Base-by-base conservation (phyloP, 140 eudicot genomes). In the Senecio squalidus region DNA sequence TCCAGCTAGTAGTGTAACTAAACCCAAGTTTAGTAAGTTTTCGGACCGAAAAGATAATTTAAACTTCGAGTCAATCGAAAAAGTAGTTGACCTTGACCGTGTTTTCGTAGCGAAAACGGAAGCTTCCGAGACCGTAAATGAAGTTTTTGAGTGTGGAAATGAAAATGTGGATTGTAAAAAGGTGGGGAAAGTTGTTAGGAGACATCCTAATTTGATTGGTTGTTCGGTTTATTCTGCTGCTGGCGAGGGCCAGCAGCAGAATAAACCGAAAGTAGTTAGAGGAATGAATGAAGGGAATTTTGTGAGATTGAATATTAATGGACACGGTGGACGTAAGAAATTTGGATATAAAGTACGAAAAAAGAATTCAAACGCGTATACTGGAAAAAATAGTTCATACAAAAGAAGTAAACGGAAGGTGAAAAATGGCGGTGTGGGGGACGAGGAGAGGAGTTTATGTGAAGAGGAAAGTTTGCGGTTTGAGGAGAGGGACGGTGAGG, bases 201-300 rank as follows among this genome's bases (percentile, higher is more conserved):
- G 61, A 14, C 80, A 66, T 29, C 82, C 84, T 11, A 82, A 83
- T 71, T 58, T 73, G 69, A 87, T 92, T 46, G 81, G 89, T 6
- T 50, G 66, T 16, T 36, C 66, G 56, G 71, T 58, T 31, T 15
- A 36, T 21, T 49, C 66, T 17, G 3, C 49, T 0, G 44, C n/a
- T 10, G 62, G 61, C 43, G 15, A 0, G 55, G 1, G 73, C 60
- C 52, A 77, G 65, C n/a, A n/a, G n/a, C n/a, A n/a, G n/a, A n/a
- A n/a, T 60, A 84, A 61, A 71, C 74, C 80, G 9, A 92, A 78
- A 63, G 8, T 45, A 45, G 71, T 41, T 2, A 66, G 24, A n/a
- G n/a, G n/a, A n/a, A n/a, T n/a, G n/a, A n/a, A n/a, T 58, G 95
- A 92, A 57, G 98, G 98, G 23, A 92, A 92, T 39, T 92, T 92